phyloP scores from a whole-genome alignment of 352 stramenopile species.

The Phytophthora quininea region DNA sequence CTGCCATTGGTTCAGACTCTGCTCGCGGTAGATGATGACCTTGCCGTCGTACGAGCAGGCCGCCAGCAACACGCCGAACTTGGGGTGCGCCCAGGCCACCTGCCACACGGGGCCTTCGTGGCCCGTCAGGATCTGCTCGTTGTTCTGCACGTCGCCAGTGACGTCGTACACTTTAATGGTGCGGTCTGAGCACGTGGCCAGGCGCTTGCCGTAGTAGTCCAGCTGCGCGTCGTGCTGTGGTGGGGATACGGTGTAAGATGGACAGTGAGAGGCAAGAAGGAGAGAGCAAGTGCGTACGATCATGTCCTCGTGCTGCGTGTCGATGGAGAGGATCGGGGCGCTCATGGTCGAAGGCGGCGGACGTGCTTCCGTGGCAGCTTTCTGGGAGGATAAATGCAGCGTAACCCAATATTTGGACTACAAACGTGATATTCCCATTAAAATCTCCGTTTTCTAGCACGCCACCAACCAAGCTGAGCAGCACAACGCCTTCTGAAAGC shows the following conservation, averaged over 20 bases:
- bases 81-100: slow-evolving; percentile 98
- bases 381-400: slow-evolving; percentile 1
- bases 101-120: slow-evolving; percentile 98
- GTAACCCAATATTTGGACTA: too few species aligned
- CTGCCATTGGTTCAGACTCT: slow-evolving; percentile 93
- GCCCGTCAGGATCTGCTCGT: slow-evolving; percentile 85
- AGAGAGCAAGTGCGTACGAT: slow-evolving; percentile 60
- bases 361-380: slow-evolving; percentile 37
- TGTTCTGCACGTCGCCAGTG: slow-evolving; percentile 89
- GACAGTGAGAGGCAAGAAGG: not conserved
- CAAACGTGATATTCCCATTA: too few species aligned
- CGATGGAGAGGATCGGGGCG: slow-evolving; percentile 90
- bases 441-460: too few species aligned
- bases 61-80: slow-evolving; percentile 95
- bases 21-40: slow-evolving; percentile 97
- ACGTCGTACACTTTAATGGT: slow-evolving; percentile 98
- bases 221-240: slow-evolving; percentile 96
- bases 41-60: slow-evolving; percentile 98
- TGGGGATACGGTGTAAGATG: not conserved
- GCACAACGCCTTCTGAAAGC: too few species aligned
- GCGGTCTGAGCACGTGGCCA: slow-evolving; percentile 98
- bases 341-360: slow-evolving; percentile 55
- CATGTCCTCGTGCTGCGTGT: slow-evolving; percentile 99
- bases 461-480: too few species aligned
- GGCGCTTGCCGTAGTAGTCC: slow-evolving; percentile 99